phyloP scores from a whole-genome alignment of 139 green algal species.

The Asterochloris erici region DNA sequence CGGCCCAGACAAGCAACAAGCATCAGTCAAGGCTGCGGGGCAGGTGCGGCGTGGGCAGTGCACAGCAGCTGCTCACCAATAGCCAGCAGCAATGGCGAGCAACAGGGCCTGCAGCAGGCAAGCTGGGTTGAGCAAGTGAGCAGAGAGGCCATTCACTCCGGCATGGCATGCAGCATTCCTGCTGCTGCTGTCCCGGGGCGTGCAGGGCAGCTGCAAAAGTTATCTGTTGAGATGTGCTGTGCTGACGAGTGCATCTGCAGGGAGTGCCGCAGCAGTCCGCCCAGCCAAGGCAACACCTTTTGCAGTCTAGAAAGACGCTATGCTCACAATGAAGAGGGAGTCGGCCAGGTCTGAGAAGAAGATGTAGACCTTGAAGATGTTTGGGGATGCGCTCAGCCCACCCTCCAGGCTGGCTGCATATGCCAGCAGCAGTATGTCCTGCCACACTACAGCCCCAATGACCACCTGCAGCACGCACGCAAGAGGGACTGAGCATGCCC shows the following conservation, averaged over 20 bases:
- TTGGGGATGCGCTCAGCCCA: neutral
- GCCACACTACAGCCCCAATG: constrained; percentile 12
- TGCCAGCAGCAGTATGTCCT: constrained; percentile 21
- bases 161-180: no score
- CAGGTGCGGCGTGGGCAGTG: neutral
- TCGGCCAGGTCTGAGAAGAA: constrained; percentile 50
- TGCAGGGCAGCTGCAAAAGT: neutral
- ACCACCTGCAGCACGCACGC: constrained; percentile 10
- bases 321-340: constrained; percentile 34
- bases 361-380: constrained; percentile 36
- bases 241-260: neutral
- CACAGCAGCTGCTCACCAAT: constrained; percentile 35
- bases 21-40: neutral
- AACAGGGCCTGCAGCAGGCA: constrained; percentile 25
- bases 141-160: no score
- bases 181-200: neutral
- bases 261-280: neutral
- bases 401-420: neutral
- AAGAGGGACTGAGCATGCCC: no score
- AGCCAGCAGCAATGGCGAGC: constrained; percentile 44
- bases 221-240: neutral
- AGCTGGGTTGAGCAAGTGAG: neutral
- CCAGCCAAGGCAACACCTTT: neutral
- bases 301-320: neutral
- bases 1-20: no score